Percentiles rank a stretch among this genome's conserved stretches.
phyloP scores from a whole-genome alignment of 805 yeast genomes.

The Yamadazyma laniorum region DNA sequence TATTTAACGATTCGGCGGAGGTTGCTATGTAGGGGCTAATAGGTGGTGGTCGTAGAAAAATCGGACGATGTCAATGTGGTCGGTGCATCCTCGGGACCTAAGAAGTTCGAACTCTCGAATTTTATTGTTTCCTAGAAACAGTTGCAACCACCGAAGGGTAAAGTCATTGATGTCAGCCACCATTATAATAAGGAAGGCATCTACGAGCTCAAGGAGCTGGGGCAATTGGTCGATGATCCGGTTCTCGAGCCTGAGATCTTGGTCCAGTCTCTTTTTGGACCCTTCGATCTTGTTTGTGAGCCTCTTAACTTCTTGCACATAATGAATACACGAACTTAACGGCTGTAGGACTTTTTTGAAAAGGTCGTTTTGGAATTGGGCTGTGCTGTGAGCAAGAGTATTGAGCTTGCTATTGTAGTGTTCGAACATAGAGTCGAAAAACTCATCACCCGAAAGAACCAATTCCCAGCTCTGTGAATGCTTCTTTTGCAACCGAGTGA shows the following conservation, averaged over 20 bases:
- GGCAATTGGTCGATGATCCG: constrained; percentile 14
- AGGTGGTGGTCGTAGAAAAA: too few species aligned
- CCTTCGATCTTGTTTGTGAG: not conserved
- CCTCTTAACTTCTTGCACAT: not conserved
- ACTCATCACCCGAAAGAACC: constrained; percentile 10
- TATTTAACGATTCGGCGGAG: too few species aligned
- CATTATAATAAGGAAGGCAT: not conserved
- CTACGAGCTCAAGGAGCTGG: not conserved
- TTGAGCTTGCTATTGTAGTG: constrained; percentile 8
- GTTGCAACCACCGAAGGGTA: not conserved
- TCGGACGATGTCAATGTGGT: not conserved
- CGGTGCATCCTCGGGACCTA: not conserved
- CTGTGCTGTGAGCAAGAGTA: not conserved
- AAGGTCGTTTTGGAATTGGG: constrained; percentile 1
- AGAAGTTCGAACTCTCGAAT: not conserved
- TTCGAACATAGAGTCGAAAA: constrained; percentile 6
- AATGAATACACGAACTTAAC: not conserved
- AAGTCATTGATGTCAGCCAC: not conserved
- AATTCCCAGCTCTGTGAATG: constrained; percentile 8
- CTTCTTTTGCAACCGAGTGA: constrained; percentile 3
- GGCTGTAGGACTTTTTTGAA: constrained; percentile 1
- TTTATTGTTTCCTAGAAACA: not conserved
- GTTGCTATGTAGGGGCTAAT: too few species aligned
- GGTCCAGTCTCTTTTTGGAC: not conserved
- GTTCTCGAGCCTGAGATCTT: constrained; percentile 8